Evolutionary conservation across 805 yeast species (phyloP), one percentile per base, ranked within the genome.

Genomic region (Lachancea mirantina): DNA sequence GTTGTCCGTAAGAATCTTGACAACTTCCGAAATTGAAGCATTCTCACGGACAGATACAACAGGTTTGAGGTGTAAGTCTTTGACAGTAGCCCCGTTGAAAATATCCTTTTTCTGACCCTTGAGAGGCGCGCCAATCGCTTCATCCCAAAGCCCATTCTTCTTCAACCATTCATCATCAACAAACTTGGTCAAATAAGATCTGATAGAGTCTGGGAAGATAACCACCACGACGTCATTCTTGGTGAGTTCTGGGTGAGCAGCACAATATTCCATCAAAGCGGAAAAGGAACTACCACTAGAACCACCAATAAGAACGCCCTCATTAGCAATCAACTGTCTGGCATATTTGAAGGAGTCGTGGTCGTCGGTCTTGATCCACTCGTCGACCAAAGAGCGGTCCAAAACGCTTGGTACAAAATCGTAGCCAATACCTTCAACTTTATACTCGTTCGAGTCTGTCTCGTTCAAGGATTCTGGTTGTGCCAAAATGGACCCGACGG

Each of bases 101-200:
- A 70, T 59, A 43, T 68, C 68, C 26, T 50, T 56, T 35, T 61
- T 59, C 39, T 56, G 56, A 41, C 54, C 52, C 4, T 35, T 44
- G 24, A 38, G 25, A 5, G 49, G 40, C 33, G 54, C 48, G 20
- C 57, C 53, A 34, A 70, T 57, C 34, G 67, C 62, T 32, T 70
- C 70, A 42, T 74, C 83, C 43, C 79, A 72, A 51, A 84, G 77
- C 3, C 82, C 81, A 55, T 84, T 82, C 47, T 74, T 74, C 55
- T 70, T 72, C 81, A 84, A 76, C 95, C 95, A 84, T 60, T 83
- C 94, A 50, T 84, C 94, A 56, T 84, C 94, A 23, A 83, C 89
- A 52, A 84, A 84, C 63, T 84, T 84, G 42, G 92, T 76, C 60
- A 84, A 68, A 63, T 84, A 84, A 3, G 94, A 83, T 67, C 95